Evolutionary conservation across 305 asterid genomes (phyloP).

Genomic region (Ilex paraguariensis): DNA sequence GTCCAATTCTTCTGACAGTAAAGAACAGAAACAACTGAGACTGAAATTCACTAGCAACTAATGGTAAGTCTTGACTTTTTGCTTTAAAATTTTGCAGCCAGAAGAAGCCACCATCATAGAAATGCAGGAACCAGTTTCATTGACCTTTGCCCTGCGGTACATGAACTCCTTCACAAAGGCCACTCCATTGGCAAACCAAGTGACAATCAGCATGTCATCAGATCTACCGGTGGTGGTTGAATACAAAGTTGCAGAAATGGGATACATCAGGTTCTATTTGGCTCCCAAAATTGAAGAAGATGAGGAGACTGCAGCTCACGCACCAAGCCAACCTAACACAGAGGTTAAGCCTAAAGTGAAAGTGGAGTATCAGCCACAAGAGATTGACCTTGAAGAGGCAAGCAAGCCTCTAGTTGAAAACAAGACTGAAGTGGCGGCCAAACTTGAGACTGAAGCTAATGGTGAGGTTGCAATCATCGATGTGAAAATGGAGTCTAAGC

Average conservation of each 20-base stretch:
- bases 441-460: not conserved
- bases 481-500: not conserved
- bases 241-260: conserved; percentile 9
- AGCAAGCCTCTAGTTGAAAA: not conserved
- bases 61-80: not conserved
- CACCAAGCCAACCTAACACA: not conserved
- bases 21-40: too few species aligned
- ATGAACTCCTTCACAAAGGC: conserved; percentile 7
- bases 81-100: not conserved
- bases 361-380: not conserved
- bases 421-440: not conserved
- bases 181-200: conserved; percentile 7
- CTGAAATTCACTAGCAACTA: not conserved
- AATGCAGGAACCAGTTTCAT: conserved; percentile 2
- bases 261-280: conserved; percentile 7
- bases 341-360: not conserved
- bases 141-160: conserved; percentile 8
- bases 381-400: conserved; percentile 1
- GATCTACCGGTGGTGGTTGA: conserved; percentile 8
- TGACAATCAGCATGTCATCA: conserved; percentile 3
- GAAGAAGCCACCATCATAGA: conserved; percentile 5
- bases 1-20: too few species aligned
- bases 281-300: conserved; percentile 7
- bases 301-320: not conserved
- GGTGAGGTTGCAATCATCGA: not conserved